phyloP scores from a whole-genome alignment of 805 yeast species.

The Saccharomycopsis babjevae region DNA sequence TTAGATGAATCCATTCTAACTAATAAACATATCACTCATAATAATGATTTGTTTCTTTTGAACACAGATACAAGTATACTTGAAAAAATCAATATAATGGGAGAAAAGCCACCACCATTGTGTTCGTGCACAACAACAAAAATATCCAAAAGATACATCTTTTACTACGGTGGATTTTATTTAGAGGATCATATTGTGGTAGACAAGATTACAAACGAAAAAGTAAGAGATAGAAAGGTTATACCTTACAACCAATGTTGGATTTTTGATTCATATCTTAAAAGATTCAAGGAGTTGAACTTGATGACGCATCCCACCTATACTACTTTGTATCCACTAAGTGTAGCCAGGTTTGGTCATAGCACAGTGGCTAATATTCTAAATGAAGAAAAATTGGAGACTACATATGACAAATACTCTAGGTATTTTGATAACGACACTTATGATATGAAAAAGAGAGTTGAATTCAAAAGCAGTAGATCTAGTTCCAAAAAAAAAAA shows the following conservation, averaged over 20 bases:
- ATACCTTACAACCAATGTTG: conserved; percentile 39
- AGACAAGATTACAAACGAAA: background rate
- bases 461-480: background rate
- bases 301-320: background rate
- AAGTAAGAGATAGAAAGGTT: background rate
- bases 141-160: conserved; percentile 44
- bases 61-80: conserved; percentile 31
- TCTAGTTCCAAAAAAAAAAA: background rate
- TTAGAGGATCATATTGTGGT: conserved; percentile 14
- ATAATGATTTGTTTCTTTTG: conserved; percentile 29
- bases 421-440: background rate
- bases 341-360: conserved; percentile 15
- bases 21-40: conserved; percentile 33
- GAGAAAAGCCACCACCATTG: conserved; percentile 43
- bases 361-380: background rate
- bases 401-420: background rate
- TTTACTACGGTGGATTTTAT: conserved; percentile 62
- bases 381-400: background rate
- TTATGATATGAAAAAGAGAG: background rate
- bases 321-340: background rate
- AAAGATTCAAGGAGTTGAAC: conserved; percentile 34
- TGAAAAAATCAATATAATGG: conserved; percentile 25
- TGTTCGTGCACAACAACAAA: conserved; percentile 37
- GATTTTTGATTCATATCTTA: conserved; percentile 42
- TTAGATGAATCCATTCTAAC: conserved; percentile 31